Conservation (phyloP, 2,329 filamentous ascomycete species). For the Neospermospora avenae region DNA sequence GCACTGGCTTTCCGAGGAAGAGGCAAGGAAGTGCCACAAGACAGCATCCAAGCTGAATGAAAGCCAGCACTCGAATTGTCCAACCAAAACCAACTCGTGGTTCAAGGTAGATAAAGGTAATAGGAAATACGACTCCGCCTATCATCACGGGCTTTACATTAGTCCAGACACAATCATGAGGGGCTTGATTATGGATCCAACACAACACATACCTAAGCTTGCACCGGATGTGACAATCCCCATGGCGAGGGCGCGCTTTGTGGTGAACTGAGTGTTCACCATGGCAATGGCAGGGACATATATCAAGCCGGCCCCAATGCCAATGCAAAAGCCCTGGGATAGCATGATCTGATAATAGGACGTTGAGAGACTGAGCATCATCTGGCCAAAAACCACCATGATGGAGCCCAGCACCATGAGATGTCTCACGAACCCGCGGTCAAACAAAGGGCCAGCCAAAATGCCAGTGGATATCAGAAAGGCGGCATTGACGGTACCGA, state of each 20-base stretch:
- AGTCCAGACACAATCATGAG: background rate
- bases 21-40: constrained; percentile 29
- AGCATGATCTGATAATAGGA: constrained; percentile 52
- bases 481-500: constrained; percentile 49
- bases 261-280: constrained; percentile 45
- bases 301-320: constrained; percentile 43
- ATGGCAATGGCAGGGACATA: constrained; percentile 42
- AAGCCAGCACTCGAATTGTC: constrained; percentile 52
- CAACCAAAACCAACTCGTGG: constrained; percentile 49
- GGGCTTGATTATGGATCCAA: background rate
- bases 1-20: constrained; percentile 35
- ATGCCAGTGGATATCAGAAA: constrained; percentile 51
- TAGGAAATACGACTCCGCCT: constrained; percentile 56
- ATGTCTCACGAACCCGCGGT: constrained; percentile 54
- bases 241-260: constrained; percentile 43
- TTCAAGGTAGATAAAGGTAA: constrained; percentile 55
- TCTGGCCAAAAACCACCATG: constrained; percentile 56
- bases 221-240: constrained; percentile 45
- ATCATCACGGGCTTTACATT: constrained; percentile 36
- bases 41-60: constrained; percentile 38
- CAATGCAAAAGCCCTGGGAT: constrained; percentile 44
- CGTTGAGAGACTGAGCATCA: constrained; percentile 57
- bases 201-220: background rate
- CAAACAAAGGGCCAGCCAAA: constrained; percentile 58
- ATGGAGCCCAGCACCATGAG: constrained; percentile 51